These are phyloP conservation scores for Botrytis byssoidea DNA, from an alignment of 2,329 filamentous ascomycete species.

Conservation along the genomic window DNA sequence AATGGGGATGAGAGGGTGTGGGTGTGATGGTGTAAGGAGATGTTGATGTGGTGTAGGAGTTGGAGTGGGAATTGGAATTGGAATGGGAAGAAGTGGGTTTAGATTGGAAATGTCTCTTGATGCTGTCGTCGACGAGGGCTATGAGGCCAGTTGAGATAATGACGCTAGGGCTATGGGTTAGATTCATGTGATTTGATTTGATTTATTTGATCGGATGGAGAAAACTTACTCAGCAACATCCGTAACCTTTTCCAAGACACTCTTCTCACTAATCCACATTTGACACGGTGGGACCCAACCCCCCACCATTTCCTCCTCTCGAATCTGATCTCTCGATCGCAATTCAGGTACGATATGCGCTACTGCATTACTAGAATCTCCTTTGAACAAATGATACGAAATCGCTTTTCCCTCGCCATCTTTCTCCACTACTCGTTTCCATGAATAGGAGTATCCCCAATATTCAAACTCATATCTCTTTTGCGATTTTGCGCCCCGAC, in stretches of 20 bases:
- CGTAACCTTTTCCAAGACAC: conserved; percentile 62
- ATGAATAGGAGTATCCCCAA: conserved; percentile 83
- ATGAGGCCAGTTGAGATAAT: conserved; percentile 88
- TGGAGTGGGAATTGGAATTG: conserved; percentile 68
- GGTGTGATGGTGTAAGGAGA: conserved; percentile 75
- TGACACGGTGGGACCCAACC: conserved; percentile 89
- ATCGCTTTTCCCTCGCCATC: conserved; percentile 62
- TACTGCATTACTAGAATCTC: conserved; percentile 60
- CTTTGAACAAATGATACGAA: conserved; percentile 77
- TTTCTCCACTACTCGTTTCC: conserved; percentile 72
- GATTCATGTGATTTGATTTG: not conserved
- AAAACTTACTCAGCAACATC: conserved; percentile 82
- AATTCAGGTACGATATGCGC: conserved; percentile 85
- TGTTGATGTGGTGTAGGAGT: conserved; percentile 47
- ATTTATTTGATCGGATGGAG: not conserved
- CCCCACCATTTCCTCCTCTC: conserved; percentile 72
- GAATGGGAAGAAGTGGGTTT: conserved; percentile 47
- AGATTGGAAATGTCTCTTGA: conserved; percentile 52
- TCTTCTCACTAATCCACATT: conserved; percentile 81
- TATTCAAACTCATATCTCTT: conserved; percentile 91
- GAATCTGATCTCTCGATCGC: conserved; percentile 66
- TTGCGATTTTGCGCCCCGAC: conserved; percentile 61
- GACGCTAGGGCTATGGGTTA: conserved; percentile 55
- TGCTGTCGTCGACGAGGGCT: conserved; percentile 85
- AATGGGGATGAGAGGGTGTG: conserved; percentile 42